Evolutionary conservation across 495 filamentous ascomycete species (phyloP), one percentile per base, ranked within the genome.

Genomic region (Penicillium silybi): DNA sequence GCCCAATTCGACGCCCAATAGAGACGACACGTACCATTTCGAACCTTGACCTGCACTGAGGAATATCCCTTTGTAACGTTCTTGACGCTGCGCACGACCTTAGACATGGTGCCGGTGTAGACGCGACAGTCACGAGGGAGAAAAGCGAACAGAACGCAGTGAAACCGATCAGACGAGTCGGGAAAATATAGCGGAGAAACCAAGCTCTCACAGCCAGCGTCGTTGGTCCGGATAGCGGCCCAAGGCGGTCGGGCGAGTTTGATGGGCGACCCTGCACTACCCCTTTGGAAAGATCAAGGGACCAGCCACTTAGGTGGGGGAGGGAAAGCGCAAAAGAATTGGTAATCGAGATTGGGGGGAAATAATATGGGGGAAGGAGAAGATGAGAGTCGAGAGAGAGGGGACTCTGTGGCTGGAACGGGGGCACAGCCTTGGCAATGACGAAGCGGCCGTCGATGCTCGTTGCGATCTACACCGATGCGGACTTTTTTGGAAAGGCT

Each of bases 1-100:
- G 29, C 29, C 3, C 9, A 32, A 32, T 11, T 4, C 11, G 9
- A 32, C 10, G 11, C 3, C 29, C 29, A 11, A 52, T 9, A 25
- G 26, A 45, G 41, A 26, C 27, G 10, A 41, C 46, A 78, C 87
- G 54, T 80, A 96, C 92, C 92, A 92, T 97, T 96, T 76, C 95
- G 89, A 69, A 99, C 95, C 77, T 97, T 99, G 63, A 97, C 89
- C 79, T 99, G 92, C 65, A 95, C 89, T 55, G 80, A 84, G 20
- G 95, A 97, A 70, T 99, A 99, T 63, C 95, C 95, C 76, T 97
- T 97, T 63, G 95, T 97, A 73, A 99, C 93, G 79, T 99, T 99
- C 80, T 96, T 97, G 58, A 99, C 93, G 66, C 91, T 95, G 69
- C 93, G 85, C 59, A 99, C 89, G 63, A 97, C 92, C 70, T 93